phyloP scores from a whole-genome alignment of 2,329 filamentous ascomycete species.

The Myriosclerotinia curreyana region DNA sequence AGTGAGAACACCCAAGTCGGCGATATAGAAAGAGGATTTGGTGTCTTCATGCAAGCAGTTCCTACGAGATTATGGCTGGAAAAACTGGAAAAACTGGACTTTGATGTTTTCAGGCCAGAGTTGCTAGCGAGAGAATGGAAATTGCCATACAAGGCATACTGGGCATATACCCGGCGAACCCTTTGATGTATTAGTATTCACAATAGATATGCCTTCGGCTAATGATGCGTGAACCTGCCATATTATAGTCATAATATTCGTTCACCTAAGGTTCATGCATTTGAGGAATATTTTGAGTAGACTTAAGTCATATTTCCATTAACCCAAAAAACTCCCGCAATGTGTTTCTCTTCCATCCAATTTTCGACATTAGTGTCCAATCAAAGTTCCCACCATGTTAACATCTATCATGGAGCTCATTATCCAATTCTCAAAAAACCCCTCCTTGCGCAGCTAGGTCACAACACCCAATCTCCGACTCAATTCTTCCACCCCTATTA shows the following conservation, averaged over 20 bases:
- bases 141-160: slow-evolving; percentile 73
- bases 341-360: neutral
- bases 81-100: slow-evolving; percentile 74
- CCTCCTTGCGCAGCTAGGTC: neutral
- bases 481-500: neutral
- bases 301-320: neutral
- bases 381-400: neutral
- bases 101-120: slow-evolving; percentile 71
- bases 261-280: neutral
- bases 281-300: neutral
- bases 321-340: slow-evolving; percentile 7
- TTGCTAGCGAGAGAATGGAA: slow-evolving; percentile 72
- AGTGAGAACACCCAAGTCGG: slow-evolving; percentile 42
- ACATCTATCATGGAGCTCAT: neutral
- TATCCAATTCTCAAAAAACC: neutral
- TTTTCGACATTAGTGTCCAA: neutral
- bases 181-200: slow-evolving; percentile 37
- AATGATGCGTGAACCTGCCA: neutral
- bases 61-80: slow-evolving; percentile 76
- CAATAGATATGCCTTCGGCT: neutral
- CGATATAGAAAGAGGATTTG: slow-evolving; percentile 67
- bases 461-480: neutral
- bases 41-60: slow-evolving; percentile 76
- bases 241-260: neutral
- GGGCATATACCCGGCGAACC: slow-evolving; percentile 54